These are phyloP conservation scores for Phaeotremella fagi DNA, from an alignment of 768 basidiomycete genomes.

Conservation along the genomic window DNA sequence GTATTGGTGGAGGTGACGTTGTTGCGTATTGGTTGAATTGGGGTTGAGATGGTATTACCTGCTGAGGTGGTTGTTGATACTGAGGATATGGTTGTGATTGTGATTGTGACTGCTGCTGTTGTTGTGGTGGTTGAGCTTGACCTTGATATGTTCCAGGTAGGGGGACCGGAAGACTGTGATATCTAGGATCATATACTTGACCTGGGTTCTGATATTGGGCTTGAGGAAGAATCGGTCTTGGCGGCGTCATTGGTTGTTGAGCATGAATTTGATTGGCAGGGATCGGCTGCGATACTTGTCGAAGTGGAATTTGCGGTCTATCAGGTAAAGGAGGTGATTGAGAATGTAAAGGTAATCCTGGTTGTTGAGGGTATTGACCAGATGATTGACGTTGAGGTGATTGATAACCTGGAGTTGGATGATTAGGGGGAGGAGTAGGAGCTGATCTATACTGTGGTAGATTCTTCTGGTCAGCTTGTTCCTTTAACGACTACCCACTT, in stretches of 20 bases:
- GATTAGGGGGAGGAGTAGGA: slow-evolving; percentile 41
- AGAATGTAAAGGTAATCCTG: slow-evolving; percentile 12
- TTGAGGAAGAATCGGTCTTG: neutral
- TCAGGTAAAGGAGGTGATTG: slow-evolving; percentile 40
- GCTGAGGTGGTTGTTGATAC: slow-evolving; percentile 2
- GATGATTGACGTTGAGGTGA: slow-evolving; percentile 21
- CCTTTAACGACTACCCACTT: slow-evolving; percentile 13
- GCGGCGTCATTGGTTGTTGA: neutral
- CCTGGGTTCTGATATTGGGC: slow-evolving; percentile 1
- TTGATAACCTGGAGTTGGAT: slow-evolving; percentile 32
- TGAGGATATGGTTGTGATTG: neutral
- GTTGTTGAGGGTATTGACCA: slow-evolving; percentile 17
- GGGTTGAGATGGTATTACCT: neutral
- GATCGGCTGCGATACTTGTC: neutral
- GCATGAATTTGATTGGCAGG: too few relatives aligned
- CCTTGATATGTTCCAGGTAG: too few relatives aligned
- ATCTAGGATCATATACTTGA: too few relatives aligned
- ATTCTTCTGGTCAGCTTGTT: slow-evolving; percentile 9
- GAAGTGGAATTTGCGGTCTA: slow-evolving; percentile 11
- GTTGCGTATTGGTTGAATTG: neutral
- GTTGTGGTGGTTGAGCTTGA: slow-evolving; percentile 54
- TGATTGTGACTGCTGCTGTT: slow-evolving; percentile 5
- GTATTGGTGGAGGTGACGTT: too few relatives aligned
- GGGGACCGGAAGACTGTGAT: too few relatives aligned
- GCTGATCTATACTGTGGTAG: slow-evolving; percentile 42